Conservation (phyloP, 257 asterid genomes). For the Primulina eburnea region DNA sequence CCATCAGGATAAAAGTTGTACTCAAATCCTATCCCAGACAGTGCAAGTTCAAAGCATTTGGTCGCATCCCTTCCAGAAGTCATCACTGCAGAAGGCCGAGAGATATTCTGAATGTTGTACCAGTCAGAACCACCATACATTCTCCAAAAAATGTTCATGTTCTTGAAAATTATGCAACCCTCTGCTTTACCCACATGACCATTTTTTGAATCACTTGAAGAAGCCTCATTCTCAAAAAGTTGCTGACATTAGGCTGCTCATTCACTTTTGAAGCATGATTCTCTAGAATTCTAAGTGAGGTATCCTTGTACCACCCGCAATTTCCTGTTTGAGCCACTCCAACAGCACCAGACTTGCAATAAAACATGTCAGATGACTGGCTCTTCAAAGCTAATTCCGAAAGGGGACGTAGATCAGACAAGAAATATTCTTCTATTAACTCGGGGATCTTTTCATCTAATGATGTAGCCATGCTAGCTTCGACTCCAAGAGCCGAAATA, state of each 20-base stretch:
- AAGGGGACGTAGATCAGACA: slow-evolving; percentile 68
- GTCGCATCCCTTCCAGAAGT: slow-evolving; percentile 55
- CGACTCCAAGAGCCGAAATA: slow-evolving; percentile 28
- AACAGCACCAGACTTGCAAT: slow-evolving; percentile 30
- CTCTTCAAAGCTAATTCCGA: slow-evolving; percentile 44
- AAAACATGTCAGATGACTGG: slow-evolving; percentile 39
- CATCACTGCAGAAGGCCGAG: slow-evolving; percentile 35
- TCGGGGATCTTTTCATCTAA: slow-evolving; percentile 48
- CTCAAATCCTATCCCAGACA: slow-evolving; percentile 63
- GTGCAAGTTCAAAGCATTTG: slow-evolving; percentile 59
- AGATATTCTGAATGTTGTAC: slow-evolving; percentile 46
- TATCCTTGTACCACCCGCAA: slow-evolving; percentile 74
- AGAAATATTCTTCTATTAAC: slow-evolving; percentile 82
- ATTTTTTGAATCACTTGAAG: slow-evolving; percentile 43
- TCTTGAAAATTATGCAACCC: slow-evolving; percentile 63
- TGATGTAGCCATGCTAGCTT: slow-evolving; percentile 36
- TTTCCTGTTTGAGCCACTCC: slow-evolving; percentile 43
- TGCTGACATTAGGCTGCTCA: slow-evolving; percentile 32
- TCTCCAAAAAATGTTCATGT: slow-evolving; percentile 82
- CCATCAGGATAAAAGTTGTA: slow-evolving; percentile 74
- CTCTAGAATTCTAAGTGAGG: slow-evolving; percentile 61
- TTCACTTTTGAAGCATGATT: slow-evolving; percentile 66
- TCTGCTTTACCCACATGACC: slow-evolving; percentile 49
- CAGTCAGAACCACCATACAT: slow-evolving; percentile 89
- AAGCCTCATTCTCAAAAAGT: slow-evolving; percentile 39